Base-by-base conservation (phyloP, 208 protist genomes). In the Trypanosoma congolense region DNA sequence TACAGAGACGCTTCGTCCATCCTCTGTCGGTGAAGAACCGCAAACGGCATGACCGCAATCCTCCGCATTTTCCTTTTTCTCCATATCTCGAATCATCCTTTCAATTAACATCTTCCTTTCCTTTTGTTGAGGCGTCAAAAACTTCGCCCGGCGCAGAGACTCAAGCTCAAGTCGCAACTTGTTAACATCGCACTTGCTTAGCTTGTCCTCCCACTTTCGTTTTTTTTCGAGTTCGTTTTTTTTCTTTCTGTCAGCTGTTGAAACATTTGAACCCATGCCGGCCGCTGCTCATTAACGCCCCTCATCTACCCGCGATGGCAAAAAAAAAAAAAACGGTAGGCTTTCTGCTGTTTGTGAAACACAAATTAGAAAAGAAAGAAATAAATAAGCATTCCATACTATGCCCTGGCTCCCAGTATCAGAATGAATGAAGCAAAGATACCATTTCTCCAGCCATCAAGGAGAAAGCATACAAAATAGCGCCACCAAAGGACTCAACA, bases 121-220 rank as follows among this genome's bases (percentile, higher is more conserved):
- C 16, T 73, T 77, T 67, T 91, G 83, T 28, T 77, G 79, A 9
- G 83, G 79, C n/a, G 79, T 25, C 16, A 87, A 53, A 66, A 91
- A 91, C 1, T 19, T 48, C 14, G 83, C 83, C 25, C 67, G 40
- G 8, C 65, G 56, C 10, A 91, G 30, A 35, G 68, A 76, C 0
- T 75, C 74, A 18, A 91, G 33, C 31, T 91, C 79, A 3, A n/a
- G 36, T 18, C 49, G 43, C 29, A 91, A 58, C 45, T 87, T 91
- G 4, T 29, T 33, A 5, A 81, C 19, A 61, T 76, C 65, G 18
- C 73, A 70, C 36, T 69, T 81, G 9, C 70, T 53, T 26, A 91
- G 55, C 43, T 72, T 77, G 14, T 76, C 54, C 40, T 64, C 49
- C 80, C 83, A 91, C 56, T 73, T 84, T 3, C 35, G 25, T 6